Percentiles rank a stretch among this genome's conserved stretches.
phyloP scores from a whole-genome alignment of 257 asterid genomes.

The Solanum raphanifolium region DNA sequence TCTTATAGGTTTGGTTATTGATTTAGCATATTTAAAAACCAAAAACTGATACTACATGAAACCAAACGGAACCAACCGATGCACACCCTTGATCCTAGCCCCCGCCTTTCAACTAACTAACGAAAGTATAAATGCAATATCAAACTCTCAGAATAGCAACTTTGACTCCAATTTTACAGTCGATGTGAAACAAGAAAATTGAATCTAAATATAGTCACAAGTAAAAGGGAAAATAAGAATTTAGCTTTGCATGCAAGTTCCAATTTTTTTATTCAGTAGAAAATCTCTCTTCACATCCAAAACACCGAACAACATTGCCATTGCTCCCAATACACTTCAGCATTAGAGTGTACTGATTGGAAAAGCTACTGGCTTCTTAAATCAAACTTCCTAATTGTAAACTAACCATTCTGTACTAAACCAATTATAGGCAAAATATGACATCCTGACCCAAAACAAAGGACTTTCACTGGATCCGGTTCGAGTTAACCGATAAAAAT shows the following conservation, averaged over 20 bases:
- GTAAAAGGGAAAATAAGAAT: not conserved
- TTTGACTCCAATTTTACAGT: not conserved
- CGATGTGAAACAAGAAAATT: not conserved
- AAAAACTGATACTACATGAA: no score
- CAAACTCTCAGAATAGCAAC: no score
- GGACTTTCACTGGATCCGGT: not conserved
- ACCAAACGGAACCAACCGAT: no score
- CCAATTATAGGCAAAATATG: not conserved
- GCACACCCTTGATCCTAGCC: no score
- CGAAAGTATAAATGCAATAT: no score
- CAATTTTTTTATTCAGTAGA: not conserved
- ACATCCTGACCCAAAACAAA: not conserved
- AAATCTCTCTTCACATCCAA: not conserved
- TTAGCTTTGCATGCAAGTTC: not conserved
- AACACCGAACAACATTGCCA: not conserved
- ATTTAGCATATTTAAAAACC: no score
- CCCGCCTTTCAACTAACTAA: no score
- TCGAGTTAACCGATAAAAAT: not conserved
- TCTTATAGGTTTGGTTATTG: no score
- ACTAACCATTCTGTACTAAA: not conserved
- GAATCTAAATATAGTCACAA: not conserved
- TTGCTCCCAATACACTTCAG: not conserved
- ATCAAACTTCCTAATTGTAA: not conserved
- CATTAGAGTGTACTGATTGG: not conserved
- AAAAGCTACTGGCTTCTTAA: not conserved